Evolutionary conservation across 208 protist species (phyloP).

Genomic region (Crithidia brevicula): DNA sequence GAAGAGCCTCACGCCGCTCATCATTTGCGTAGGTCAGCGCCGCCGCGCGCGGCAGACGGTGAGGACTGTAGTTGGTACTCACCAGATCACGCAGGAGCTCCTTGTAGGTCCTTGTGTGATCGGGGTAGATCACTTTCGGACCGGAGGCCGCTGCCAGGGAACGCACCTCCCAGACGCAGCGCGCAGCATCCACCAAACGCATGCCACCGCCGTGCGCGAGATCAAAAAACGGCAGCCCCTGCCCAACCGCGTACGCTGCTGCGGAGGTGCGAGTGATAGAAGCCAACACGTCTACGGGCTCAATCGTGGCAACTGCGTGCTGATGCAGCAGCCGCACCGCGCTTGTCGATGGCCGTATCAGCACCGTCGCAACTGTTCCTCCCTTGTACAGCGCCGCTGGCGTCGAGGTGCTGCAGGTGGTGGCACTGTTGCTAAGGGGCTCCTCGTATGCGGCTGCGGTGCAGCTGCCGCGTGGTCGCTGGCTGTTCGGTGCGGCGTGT

Average conservation of each 20-base stretch:
- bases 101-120: constrained; percentile 40
- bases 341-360: constrained; percentile 56
- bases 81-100: constrained; percentile 69
- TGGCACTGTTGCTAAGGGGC: neutral
- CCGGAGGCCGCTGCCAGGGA: constrained; percentile 48
- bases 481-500: neutral
- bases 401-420: neutral
- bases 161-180: constrained; percentile 64
- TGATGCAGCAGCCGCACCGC: constrained; percentile 76
- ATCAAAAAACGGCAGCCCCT: constrained; percentile 86
- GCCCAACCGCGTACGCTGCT: constrained; percentile 62
- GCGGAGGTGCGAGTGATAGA: constrained; percentile 33
- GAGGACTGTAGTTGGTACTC: constrained; percentile 65
- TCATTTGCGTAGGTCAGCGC: constrained; percentile 35
- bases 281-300: constrained; percentile 64
- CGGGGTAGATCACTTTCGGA: constrained; percentile 24
- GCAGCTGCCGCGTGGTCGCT: neutral
- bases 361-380: constrained; percentile 55
- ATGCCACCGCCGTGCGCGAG: constrained; percentile 69
- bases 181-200: constrained; percentile 80
- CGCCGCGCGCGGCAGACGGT: constrained; percentile 55
- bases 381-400: constrained; percentile 3
- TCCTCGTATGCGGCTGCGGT: neutral
- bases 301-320: constrained; percentile 57
- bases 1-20: constrained; percentile 33